Base-by-base conservation (phyloP, 805 yeast genomes). In the Lachancea cidri region DNA sequence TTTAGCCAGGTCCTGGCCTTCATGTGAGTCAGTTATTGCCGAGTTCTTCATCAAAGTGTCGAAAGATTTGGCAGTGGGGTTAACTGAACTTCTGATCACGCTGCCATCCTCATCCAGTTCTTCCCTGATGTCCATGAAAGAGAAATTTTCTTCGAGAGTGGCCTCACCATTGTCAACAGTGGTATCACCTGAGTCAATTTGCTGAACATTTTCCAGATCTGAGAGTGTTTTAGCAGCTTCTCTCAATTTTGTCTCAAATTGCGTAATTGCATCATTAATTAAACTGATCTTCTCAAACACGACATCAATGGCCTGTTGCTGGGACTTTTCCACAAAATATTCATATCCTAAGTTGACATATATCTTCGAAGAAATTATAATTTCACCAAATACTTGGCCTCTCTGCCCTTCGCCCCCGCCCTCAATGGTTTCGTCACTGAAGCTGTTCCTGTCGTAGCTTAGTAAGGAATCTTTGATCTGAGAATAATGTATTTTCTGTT, bases 101-200 rank as follows among this genome's bases (percentile, higher is more conserved):
- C 84, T 78, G 0, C 79, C 96, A n/a, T 84, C 80, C 1, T 86
- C 96, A 60, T 88, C 96, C 29, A 89, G 60, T 39, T 80, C 84
- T 55, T 88, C 97, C 39, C 80, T 71, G 17, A 89, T 89, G 43
- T 88, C 96, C 79, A 87, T 77, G 17, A 85, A 66, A 1, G 86
- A 88, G 2, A 80, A 52, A 1, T 71, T 77, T 13, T 74, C 79
- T 3, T 67, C 76, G n/a, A 17, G 66, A n/a, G 17, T 20, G 31
- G 36, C 37, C 14, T 8, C 29, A 3, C 20, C 25, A 8, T 14
- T 34, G 9, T 13, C 15, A 20, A 17, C 15, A 15, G n/a, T 33
- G 14, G 22, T 42, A 11, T 36, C 38, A 8, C 34, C 36, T 14
- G 34, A 38, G 19, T 41, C 44, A 4, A 38, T 17, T 8, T 29